phyloP scores from a whole-genome alignment of 257 asterid genomes.

The Striga asiatica region DNA sequence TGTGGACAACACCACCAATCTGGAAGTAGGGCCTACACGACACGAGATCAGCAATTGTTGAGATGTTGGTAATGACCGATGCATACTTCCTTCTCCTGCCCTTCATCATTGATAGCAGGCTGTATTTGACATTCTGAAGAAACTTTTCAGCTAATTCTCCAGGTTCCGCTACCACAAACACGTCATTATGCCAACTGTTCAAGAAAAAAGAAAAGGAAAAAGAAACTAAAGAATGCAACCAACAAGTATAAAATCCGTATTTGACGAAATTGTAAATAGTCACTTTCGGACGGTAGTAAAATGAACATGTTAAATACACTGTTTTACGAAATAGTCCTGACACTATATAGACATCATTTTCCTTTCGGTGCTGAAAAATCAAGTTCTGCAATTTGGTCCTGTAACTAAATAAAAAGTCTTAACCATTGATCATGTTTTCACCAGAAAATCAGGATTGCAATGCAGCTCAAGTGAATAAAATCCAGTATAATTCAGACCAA shows the following conservation, averaged over 20 bases:
- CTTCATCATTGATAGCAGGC: slow-evolving; percentile 67
- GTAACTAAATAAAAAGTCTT: no score
- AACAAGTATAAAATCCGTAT: background rate
- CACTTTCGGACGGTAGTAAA: background rate
- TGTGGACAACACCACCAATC: slow-evolving; percentile 95
- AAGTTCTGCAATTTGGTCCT: no score
- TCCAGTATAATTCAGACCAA: background rate
- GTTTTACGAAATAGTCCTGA: no score
- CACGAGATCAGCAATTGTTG: slow-evolving; percentile 80
- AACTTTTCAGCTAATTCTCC: slow-evolving; percentile 92
- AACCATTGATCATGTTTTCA: no score
- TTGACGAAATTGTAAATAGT: background rate
- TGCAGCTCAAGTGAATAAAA: no score
- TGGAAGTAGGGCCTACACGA: slow-evolving; percentile 83
- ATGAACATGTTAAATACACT: background rate
- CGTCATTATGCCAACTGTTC: slow-evolving; percentile 96
- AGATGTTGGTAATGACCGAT: slow-evolving; percentile 49
- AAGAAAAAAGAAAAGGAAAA: slow-evolving; percentile 2
- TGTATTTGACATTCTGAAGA: slow-evolving; percentile 76
- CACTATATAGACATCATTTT: no score
- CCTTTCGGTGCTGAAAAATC: no score
- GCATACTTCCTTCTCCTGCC: slow-evolving; percentile 70
- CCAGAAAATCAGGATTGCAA: no score
- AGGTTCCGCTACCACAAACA: slow-evolving; percentile 97
- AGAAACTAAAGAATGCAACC: slow-evolving; percentile 15